Conservation (phyloP, 2,329 filamentous ascomycete species). For the Claviceps monticola region DNA sequence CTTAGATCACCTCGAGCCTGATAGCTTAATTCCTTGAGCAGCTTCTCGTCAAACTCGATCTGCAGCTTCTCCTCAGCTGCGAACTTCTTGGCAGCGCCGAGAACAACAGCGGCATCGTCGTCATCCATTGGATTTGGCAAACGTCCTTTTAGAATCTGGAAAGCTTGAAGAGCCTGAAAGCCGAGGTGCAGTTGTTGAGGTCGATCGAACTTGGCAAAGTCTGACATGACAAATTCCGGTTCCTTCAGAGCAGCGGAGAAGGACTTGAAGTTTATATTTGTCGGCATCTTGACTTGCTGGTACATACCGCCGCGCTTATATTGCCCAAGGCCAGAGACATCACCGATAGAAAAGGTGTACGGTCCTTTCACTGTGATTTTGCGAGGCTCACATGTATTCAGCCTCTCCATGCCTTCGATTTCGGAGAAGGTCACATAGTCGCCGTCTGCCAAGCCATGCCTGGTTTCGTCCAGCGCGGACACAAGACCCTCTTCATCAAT, state of each 20-base stretch:
- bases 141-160: conserved; percentile 59
- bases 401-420: conserved; percentile 75
- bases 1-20: conserved; percentile 84
- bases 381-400: conserved; percentile 73
- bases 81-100: conserved; percentile 62
- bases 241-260: conserved; percentile 67
- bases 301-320: conserved; percentile 85
- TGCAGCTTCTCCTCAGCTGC: conserved; percentile 53
- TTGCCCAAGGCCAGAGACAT: conserved; percentile 73
- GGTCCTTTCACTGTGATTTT: conserved; percentile 92
- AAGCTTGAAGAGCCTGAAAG: conserved; percentile 83
- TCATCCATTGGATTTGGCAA: conserved; percentile 76
- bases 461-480: conserved; percentile 83
- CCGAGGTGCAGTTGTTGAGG: conserved; percentile 84
- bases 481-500: conserved; percentile 86
- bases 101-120: conserved; percentile 63
- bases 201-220: conserved; percentile 96
- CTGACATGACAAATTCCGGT: conserved; percentile 80
- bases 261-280: conserved; percentile 76
- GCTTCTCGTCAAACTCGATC: conserved; percentile 76
- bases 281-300: conserved; percentile 97
- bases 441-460: conserved; percentile 90
- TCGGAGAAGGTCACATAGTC: conserved; percentile 94
- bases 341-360: conserved; percentile 94
- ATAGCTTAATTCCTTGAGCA: conserved; percentile 86